These are phyloP conservation scores for Hymenoscyphus repandus DNA, from an alignment of 2,329 filamentous ascomycete species.

Conservation along the genomic window DNA sequence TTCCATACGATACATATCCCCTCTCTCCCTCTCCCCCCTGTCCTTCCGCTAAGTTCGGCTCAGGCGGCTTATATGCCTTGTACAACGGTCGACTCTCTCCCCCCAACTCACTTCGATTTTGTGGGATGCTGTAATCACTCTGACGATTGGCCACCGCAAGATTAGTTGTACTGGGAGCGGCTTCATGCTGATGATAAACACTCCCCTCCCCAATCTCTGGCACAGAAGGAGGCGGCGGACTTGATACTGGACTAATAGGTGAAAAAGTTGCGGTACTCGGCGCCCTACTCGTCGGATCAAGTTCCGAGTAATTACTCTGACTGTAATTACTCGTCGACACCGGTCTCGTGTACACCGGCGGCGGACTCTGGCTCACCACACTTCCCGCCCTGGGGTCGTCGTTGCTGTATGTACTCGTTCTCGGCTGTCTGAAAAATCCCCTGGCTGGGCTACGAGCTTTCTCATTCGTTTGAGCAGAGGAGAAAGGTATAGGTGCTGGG, in stretches of 20 bases:
- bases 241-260: too few species aligned
- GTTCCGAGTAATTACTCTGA: neutral
- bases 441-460: neutral
- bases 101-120: neutral
- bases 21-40: neutral
- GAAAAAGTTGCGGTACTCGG: neutral
- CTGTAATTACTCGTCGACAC: neutral
- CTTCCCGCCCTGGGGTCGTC: neutral
- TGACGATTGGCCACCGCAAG: neutral
- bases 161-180: too few species aligned
- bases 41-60: neutral
- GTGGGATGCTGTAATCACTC: neutral
- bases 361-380: conserved; percentile 3
- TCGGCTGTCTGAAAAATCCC: neutral
- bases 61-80: neutral
- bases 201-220: too few species aligned
- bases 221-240: too few species aligned
- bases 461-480: neutral
- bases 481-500: neutral
- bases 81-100: neutral
- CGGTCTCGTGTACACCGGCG: conserved; percentile 12
- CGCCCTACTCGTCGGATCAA: neutral
- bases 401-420: neutral
- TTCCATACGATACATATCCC: neutral
- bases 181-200: too few species aligned